Percentiles rank a stretch among this genome's conserved stretches.
Conservation (phyloP, 2,329 filamentous ascomycete genomes). For the Bretziella fagacearum region DNA sequence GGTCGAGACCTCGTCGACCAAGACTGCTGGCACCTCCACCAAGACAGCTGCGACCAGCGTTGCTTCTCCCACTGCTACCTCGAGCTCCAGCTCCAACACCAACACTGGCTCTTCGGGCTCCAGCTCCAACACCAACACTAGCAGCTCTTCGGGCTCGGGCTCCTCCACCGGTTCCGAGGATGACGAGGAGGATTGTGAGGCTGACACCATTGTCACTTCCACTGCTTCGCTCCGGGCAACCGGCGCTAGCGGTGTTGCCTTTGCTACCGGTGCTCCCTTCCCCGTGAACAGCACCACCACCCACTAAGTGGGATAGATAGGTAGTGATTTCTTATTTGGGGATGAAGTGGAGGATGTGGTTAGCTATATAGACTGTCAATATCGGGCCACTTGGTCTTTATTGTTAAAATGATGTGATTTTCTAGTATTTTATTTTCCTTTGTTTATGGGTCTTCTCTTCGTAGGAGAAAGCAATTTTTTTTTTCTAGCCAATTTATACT, state of each 20-base stretch:
- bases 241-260: slow-evolving; percentile 19
- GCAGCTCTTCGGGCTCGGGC: slow-evolving; percentile 6
- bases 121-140: slow-evolving; percentile 2
- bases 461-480: background rate
- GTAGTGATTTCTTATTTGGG: background rate
- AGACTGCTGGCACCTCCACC: slow-evolving; percentile 12
- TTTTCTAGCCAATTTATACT: background rate
- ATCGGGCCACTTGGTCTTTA: background rate
- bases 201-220: slow-evolving; percentile 16
- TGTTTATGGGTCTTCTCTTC: background rate
- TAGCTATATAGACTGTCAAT: slow-evolving; percentile 1
- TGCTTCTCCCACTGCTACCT: slow-evolving; percentile 10
- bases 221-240: slow-evolving; percentile 22
- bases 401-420: slow-evolving; percentile 6
- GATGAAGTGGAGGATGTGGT: background rate
- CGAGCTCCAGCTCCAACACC: slow-evolving; percentile 4
- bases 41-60: slow-evolving; percentile 4
- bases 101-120: slow-evolving; percentile 6
- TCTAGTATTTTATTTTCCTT: slow-evolving; percentile 5
- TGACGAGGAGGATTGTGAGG: slow-evolving; percentile 15
- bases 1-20: slow-evolving; percentile 17
- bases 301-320: slow-evolving; percentile 17
- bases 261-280: slow-evolving; percentile 24
- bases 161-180: slow-evolving; percentile 6
- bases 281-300: slow-evolving; percentile 23